Evolutionary conservation across 1,284 basidiomycete species (phyloP).

Genomic region (Tranzscheliella williamsii): DNA sequence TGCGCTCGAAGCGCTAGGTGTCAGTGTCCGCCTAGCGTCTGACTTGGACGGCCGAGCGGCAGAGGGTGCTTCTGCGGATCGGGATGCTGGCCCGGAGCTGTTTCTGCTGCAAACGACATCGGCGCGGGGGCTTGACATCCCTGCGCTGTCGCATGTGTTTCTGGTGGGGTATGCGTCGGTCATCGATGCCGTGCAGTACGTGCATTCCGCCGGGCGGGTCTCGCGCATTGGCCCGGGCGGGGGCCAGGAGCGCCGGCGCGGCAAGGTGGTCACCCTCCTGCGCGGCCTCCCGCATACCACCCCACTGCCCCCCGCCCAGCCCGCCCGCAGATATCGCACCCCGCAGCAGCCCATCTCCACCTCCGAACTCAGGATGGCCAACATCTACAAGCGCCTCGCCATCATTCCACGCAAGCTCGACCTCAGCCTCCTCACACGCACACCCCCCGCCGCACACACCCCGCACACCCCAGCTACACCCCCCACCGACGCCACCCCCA

Average conservation of each 20-base stretch:
- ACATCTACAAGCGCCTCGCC: conserved; percentile 42
- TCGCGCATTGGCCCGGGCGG: conserved; percentile 41
- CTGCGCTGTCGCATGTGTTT: conserved; percentile 54
- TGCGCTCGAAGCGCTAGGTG: conserved; percentile 44
- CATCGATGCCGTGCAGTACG: conserved; percentile 52
- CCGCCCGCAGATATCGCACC: neutral
- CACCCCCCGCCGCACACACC: no score
- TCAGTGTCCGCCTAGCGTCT: conserved; percentile 36
- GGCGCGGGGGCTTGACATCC: conserved; percentile 56
- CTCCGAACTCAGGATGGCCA: conserved; percentile 48
- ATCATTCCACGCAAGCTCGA: conserved; percentile 38
- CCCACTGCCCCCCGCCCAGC: conserved; percentile 5
- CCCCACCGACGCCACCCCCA: no score
- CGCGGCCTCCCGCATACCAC: conserved; percentile 35
- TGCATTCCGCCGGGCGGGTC: conserved; percentile 55
- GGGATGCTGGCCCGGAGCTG: conserved; percentile 34
- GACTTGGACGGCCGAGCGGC: neutral
- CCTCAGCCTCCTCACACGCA: conserved; percentile 25
- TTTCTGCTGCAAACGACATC: conserved; percentile 48
- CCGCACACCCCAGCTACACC: no score
- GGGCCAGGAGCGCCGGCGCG: conserved; percentile 7
- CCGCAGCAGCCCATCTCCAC: conserved; percentile 22
- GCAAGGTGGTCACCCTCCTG: conserved; percentile 53
- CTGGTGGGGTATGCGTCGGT: conserved; percentile 50
- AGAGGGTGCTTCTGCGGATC: neutral